Percentiles rank a stretch among this genome's conserved stretches.
These are phyloP conservation scores for Musa balbisiana DNA, from an alignment of 202 grass and related monocot species.

Conservation along the genomic window DNA sequence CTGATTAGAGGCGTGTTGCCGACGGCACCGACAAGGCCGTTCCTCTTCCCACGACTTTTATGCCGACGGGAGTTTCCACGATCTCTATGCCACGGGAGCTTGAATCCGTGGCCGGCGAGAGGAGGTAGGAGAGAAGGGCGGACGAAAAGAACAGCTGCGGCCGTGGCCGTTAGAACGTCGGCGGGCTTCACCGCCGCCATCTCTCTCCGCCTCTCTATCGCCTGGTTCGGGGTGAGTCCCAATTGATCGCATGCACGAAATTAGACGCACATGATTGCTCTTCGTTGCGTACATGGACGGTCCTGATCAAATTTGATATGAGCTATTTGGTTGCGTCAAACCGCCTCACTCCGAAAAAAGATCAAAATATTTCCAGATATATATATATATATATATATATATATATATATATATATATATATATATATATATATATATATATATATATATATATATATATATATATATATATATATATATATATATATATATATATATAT, in stretches of 20 bases:
- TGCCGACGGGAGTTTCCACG: conserved; percentile 2
- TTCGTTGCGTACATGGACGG: background rate
- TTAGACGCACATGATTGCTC: background rate
- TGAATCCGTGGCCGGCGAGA: conserved; percentile 21
- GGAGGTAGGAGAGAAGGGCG: conserved; percentile 42
- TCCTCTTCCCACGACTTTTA: conserved; percentile 27
- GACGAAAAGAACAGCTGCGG: conserved; percentile 41
- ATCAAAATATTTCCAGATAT: no score
- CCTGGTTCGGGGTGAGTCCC: background rate
- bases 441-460: no score
- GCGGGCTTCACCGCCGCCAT: conserved; percentile 52
- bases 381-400: no score
- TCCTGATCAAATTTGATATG: background rate
- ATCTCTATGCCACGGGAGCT: conserved; percentile 19
- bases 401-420: no score
- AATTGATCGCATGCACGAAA: background rate
- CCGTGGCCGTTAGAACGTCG: conserved; percentile 25
- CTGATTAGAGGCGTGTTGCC: conserved; percentile 81
- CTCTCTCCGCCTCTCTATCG: background rate
- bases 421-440: no score
- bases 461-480: no score
- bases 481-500: no score
- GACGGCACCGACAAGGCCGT: conserved; percentile 59
- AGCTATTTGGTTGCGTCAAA: no score
- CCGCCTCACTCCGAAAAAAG: no score